phyloP scores from a whole-genome alignment of 441 rosid genomes.

The Iberis amara region DNA sequence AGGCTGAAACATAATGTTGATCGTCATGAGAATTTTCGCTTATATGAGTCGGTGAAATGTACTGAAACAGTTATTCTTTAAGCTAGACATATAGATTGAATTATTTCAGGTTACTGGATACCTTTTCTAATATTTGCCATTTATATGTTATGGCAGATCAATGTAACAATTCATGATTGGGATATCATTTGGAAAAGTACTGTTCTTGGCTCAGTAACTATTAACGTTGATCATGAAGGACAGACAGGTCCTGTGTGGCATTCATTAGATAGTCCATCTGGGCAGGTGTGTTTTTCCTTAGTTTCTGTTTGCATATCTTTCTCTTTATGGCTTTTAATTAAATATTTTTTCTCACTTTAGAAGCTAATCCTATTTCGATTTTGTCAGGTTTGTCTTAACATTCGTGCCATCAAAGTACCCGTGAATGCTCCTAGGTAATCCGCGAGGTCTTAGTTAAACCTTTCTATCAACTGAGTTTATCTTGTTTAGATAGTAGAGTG shows the following conservation, averaged over 20 bases:
- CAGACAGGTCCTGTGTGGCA: constrained; percentile 88
- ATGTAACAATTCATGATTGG: constrained; percentile 95
- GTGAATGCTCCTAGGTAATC: constrained; percentile 64
- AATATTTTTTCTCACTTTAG: constrained; percentile 1
- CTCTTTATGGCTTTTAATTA: neutral
- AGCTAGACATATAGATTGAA: neutral
- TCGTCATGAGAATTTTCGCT: neutral
- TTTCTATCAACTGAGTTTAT: neutral
- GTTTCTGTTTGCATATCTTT: constrained; percentile 12
- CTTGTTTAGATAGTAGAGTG: constrained; percentile 1
- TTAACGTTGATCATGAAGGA: constrained; percentile 81
- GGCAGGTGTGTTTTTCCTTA: constrained; percentile 56
- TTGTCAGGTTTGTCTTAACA: constrained; percentile 87
- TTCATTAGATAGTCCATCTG: constrained; percentile 81
- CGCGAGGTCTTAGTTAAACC: constrained; percentile 14
- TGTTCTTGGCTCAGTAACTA: constrained; percentile 87
- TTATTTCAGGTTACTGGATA: neutral
- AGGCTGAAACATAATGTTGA: neutral
- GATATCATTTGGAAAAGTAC: constrained; percentile 99
- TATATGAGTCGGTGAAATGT: neutral
- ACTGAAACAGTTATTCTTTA: neutral
- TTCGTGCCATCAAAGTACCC: constrained; percentile 61
- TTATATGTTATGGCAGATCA: constrained; percentile 49
- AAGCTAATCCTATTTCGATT: constrained; percentile 23
- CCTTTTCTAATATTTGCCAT: constrained; percentile 19